A percentile compares a stretch with the other conserved stretches of the same genome.
These are phyloP conservation scores for Euphrasia arctica DNA, from an alignment of 305 asterid species.

Conservation along the genomic window DNA sequence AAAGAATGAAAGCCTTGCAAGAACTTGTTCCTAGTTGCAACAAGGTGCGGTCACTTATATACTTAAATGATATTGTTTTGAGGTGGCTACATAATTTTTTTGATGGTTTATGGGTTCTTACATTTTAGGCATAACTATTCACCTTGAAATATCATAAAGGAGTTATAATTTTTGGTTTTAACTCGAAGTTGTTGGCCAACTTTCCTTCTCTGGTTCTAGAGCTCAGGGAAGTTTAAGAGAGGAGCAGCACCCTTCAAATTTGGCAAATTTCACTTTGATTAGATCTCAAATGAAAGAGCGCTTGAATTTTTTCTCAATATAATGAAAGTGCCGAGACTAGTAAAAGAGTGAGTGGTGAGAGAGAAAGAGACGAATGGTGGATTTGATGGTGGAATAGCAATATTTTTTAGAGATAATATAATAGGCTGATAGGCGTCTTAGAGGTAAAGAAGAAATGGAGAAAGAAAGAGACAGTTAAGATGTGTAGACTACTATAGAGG, in stretches of 20 bases:
- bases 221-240: background rate
- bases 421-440: too few relatives aligned
- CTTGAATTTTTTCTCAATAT: conserved; percentile 10
- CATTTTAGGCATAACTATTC: background rate
- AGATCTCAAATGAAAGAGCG: background rate
- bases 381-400: conserved; percentile 2
- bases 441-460: too few relatives aligned
- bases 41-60: conserved; percentile 47
- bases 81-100: conserved; percentile 5
- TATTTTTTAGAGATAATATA: too few relatives aligned
- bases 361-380: background rate
- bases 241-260: background rate
- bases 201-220: background rate
- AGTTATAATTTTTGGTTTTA: conserved; percentile 2
- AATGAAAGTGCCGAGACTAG: conserved; percentile 3
- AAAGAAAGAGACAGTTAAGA: too few relatives aligned
- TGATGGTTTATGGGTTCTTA: background rate
- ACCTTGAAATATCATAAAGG: conserved; percentile 5
- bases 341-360: background rate
- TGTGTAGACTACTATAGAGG: too few relatives aligned
- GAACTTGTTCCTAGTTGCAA: conserved; percentile 93
- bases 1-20: conserved; percentile 88
- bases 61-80: background rate
- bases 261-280: too few relatives aligned
- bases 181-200: conserved; percentile 8